These are phyloP conservation scores for Microstegium vimineum DNA, from an alignment of 176 grass and related monocot genomes.

Conservation along the genomic window DNA sequence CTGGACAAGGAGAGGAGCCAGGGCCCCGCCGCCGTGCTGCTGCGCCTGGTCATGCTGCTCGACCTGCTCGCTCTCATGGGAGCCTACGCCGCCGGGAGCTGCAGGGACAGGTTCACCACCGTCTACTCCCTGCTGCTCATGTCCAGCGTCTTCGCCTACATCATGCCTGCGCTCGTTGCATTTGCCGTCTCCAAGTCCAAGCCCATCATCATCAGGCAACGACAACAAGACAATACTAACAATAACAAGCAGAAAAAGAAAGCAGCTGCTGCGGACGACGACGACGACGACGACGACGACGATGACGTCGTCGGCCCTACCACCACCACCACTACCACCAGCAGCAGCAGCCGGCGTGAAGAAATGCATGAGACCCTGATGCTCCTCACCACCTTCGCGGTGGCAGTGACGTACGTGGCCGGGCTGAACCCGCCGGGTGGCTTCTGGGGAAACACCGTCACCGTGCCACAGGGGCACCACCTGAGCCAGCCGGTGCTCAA, in stretches of 20 bases:
- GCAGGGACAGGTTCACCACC: slow-evolving; percentile 24
- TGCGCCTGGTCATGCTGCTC: slow-evolving; percentile 10
- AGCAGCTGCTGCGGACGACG: too few species aligned
- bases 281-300: too few species aligned
- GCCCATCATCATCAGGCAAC: too few species aligned
- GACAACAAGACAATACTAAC: too few species aligned
- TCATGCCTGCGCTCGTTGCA: neutral
- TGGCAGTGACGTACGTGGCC: slow-evolving; percentile 22
- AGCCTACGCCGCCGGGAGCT: slow-evolving; percentile 29
- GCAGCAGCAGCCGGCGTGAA: neutral
- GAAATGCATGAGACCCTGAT: slow-evolving; percentile 7
- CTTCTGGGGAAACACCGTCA: too few species aligned
- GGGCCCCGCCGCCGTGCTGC: neutral
- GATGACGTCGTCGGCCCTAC: too few species aligned
- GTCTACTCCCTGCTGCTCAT: neutral
- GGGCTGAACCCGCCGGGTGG: slow-evolving; percentile 39
- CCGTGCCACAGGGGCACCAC: too few species aligned
- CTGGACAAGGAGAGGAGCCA: neutral
- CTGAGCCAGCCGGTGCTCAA: neutral
- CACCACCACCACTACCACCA: too few species aligned
- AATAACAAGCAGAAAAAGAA: too few species aligned
- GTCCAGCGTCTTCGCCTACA: neutral
- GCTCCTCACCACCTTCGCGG: slow-evolving; percentile 26
- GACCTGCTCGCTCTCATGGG: slow-evolving; percentile 27
- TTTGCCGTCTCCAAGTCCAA: neutral